Evolutionary conservation across 495 filamentous ascomycete genomes (phyloP).

Genomic region (Delitschia confertaspora): DNA sequence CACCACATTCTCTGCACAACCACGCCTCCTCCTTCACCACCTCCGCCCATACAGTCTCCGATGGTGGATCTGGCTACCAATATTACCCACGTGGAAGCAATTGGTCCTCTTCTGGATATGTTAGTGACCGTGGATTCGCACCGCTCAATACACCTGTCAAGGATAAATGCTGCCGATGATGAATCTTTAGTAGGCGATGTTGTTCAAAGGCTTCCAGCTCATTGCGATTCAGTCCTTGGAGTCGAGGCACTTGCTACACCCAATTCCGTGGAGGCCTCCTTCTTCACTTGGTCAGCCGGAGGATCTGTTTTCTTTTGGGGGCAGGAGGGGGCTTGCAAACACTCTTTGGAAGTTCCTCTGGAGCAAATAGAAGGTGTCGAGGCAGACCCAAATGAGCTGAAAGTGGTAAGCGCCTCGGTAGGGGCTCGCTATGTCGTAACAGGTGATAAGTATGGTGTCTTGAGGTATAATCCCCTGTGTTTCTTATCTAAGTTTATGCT

Average conservation of each 20-base stretch:
- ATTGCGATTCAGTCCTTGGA: slow-evolving; percentile 70
- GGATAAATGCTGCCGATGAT: slow-evolving; percentile 16
- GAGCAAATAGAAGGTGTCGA: slow-evolving; percentile 50
- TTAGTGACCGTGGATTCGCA: slow-evolving; percentile 68
- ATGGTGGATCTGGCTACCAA: slow-evolving; percentile 9
- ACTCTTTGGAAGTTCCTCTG: slow-evolving; percentile 55
- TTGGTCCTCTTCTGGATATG: slow-evolving; percentile 51
- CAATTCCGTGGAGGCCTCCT: slow-evolving; percentile 54
- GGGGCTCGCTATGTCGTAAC: slow-evolving; percentile 59
- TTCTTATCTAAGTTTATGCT: slow-evolving; percentile 9
- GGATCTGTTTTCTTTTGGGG: slow-evolving; percentile 78
- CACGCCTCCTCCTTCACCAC: slow-evolving; percentile 25
- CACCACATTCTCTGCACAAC: slow-evolving; percentile 6
- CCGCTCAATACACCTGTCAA: slow-evolving; percentile 51
- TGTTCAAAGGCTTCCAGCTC: slow-evolving; percentile 51
- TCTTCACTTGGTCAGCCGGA: slow-evolving; percentile 77
- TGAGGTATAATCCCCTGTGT: slow-evolving; percentile 48
- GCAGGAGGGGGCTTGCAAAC: slow-evolving; percentile 56
- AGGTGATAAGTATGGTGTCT: slow-evolving; percentile 76
- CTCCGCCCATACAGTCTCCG: slow-evolving; percentile 19
- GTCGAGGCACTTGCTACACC: slow-evolving; percentile 51
- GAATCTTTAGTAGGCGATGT: slow-evolving; percentile 25
- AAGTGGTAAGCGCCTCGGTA: slow-evolving; percentile 52
- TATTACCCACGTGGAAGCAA: slow-evolving; percentile 41
- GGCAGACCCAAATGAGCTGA: slow-evolving; percentile 64